Evolutionary conservation across 2,329 filamentous ascomycete genomes (phyloP), one percentile per base, ranked within the genome.

Genomic region (Alternaria sp.): DNA sequence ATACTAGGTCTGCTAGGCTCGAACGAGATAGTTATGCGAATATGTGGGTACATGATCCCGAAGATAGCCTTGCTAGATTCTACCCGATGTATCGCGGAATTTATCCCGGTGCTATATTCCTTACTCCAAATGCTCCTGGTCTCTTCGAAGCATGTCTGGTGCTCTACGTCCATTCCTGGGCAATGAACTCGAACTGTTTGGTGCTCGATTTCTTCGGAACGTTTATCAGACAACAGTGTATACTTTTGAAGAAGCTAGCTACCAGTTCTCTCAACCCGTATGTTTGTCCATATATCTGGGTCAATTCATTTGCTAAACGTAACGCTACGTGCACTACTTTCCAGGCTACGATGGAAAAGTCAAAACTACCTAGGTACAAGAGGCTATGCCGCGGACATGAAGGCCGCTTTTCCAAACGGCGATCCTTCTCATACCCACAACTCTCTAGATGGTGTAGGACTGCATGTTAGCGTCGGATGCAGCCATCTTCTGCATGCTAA

Each of bases 121-220:
- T 13, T 3, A 30, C 0, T 30, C 28, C 10, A 13, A 3, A 30
- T 1, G 28, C 28, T 30, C 1, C 2, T 30, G 6, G 12, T 30
- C 11, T 30, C 28, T 30, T 30, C 28, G 4, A 13, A 30, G 9
- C 11, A 6, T 4, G 11, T 30, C 11, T 30, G 28, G 11, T 28
- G 26, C 1, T 5, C 11, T 28, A 12, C 26, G 2, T 6, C 26
- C 10, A 28, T 12, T 12, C 11, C 26, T 11, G 11, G 10, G 26
- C 11, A 28, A 12, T 28, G 26, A 12, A 6, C 5, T 28, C 26
- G 26, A 12, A 21, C 21, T 21, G 21, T 21, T 21, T 28, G 11
- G 10, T 28, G 11, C 26, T 28, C 26, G 26, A 28, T 13, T 6
- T 32, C 6, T 3, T 6, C 2, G 1, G 1, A 13, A 0, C 1